These are phyloP conservation scores for Zygoascus biomembranicola DNA, from an alignment of 805 yeast species.

Conservation along the genomic window DNA sequence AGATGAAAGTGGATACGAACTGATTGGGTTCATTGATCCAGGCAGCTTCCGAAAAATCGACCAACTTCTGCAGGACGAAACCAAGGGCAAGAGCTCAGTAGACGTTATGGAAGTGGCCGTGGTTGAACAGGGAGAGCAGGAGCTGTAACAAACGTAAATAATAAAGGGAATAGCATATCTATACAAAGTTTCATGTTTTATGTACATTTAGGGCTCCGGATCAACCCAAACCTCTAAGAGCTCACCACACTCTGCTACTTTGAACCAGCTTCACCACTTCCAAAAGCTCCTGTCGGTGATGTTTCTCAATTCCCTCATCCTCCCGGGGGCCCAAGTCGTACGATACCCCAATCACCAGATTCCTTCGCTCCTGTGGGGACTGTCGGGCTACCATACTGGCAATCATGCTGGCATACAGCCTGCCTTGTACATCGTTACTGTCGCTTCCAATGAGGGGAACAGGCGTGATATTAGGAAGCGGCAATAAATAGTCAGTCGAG, in stretches of 20 bases:
- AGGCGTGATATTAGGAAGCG: constrained; percentile 20
- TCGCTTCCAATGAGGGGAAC: constrained; percentile 18
- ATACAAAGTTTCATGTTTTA: not conserved
- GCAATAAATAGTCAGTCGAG: constrained; percentile 11
- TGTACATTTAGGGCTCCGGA: not conserved
- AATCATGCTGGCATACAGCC: constrained; percentile 25
- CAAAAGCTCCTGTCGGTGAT: constrained; percentile 24
- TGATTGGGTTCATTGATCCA: constrained; percentile 74
- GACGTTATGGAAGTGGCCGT: constrained; percentile 90
- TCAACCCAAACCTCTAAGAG: not conserved
- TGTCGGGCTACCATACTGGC: constrained; percentile 27
- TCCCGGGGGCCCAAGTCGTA: constrained; percentile 21
- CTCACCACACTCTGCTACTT: constrained; percentile 24
- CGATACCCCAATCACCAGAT: constrained; percentile 27
- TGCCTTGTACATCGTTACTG: constrained; percentile 20
- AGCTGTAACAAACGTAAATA: constrained; percentile 3
- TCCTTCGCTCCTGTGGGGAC: constrained; percentile 24
- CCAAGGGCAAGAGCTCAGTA: constrained; percentile 53
- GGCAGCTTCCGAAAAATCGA: constrained; percentile 67
- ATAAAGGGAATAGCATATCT: not conserved
- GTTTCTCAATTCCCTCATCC: constrained; percentile 13
- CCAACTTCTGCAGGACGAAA: constrained; percentile 45
- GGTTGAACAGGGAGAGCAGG: constrained; percentile 45
- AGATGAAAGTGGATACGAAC: constrained; percentile 39
- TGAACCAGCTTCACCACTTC: constrained; percentile 24